Evolutionary conservation across 805 yeast genomes (phyloP).

Genomic region (Wickerhamomyces ciferrii): DNA sequence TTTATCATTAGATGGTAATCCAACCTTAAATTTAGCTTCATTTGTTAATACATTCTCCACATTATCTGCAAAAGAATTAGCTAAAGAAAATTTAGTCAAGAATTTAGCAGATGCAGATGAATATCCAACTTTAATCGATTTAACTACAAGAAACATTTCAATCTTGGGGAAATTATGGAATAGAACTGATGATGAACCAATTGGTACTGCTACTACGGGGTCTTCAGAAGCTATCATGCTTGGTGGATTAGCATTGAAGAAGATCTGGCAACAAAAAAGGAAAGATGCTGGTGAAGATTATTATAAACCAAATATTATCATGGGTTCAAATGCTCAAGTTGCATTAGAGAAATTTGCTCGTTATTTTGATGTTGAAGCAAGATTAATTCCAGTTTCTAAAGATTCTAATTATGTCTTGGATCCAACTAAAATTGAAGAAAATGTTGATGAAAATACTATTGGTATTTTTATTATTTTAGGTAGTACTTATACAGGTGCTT

Average conservation of each 20-base stretch:
- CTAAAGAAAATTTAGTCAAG: conserved; percentile 70
- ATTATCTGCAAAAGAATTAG: conserved; percentile 46
- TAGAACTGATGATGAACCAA: conserved; percentile 50
- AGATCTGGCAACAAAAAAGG: conserved; percentile 74
- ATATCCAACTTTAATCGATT: conserved; percentile 77
- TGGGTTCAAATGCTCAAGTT: conserved; percentile 93
- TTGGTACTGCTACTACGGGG: conserved; percentile 92
- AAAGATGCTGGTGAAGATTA: conserved; percentile 52
- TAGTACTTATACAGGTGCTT: conserved; percentile 90
- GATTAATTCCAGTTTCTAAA: conserved; percentile 62
- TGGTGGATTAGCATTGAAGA: conserved; percentile 91
- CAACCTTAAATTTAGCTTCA: conserved; percentile 80
- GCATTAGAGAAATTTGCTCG: conserved; percentile 93
- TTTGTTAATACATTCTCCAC: conserved; percentile 77
- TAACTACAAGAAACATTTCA: conserved; percentile 78
- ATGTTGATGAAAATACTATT: conserved; percentile 86
- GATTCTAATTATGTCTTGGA: conserved; percentile 64
- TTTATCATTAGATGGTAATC: conserved; percentile 76
- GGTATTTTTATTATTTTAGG: conserved; percentile 88
- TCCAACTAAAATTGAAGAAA: conserved; percentile 48
- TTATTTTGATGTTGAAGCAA: conserved; percentile 86
- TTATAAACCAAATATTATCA: conserved; percentile 74
- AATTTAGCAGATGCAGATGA: conserved; percentile 92
- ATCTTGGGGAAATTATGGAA: conserved; percentile 80
- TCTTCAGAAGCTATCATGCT: conserved; percentile 92